Conservation (phyloP, 2,329 filamentous ascomycete genomes). For the Monilinia fructicola region DNA sequence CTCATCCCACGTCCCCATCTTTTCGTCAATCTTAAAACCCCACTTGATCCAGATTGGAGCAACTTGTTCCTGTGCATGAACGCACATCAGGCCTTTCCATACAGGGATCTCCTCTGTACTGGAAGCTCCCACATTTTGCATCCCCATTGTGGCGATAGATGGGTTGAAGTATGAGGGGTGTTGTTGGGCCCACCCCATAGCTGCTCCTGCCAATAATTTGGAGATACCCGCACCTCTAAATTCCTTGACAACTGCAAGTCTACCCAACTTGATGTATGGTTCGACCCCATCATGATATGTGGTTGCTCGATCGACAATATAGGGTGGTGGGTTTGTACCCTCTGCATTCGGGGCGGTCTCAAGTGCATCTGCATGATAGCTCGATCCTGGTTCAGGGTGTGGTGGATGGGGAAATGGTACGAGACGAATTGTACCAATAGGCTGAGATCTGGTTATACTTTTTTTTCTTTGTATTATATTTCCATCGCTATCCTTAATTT, state of each 20-base stretch:
- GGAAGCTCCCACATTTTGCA: constrained; percentile 46
- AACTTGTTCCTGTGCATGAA: constrained; percentile 74
- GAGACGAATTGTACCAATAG: constrained; percentile 52
- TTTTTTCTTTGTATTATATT: constrained; percentile 46
- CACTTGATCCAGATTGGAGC: constrained; percentile 65
- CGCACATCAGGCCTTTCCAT: constrained; percentile 75
- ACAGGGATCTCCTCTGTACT: constrained; percentile 47
- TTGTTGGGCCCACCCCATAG: constrained; percentile 63
- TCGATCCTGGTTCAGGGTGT: constrained; percentile 54
- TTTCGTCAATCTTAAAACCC: constrained; percentile 73
- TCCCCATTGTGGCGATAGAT: constrained; percentile 45
- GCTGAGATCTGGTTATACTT: constrained; percentile 43
- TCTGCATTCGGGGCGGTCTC: constrained; percentile 23
- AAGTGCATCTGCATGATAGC: constrained; percentile 31
- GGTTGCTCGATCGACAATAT: constrained; percentile 42
- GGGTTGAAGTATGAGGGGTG: constrained; percentile 58
- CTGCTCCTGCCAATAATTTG: constrained; percentile 63
- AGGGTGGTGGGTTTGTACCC: constrained; percentile 26
- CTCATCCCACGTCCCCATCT: constrained; percentile 76
- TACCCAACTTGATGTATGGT: constrained; percentile 79
- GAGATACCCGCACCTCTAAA: constrained; percentile 58
- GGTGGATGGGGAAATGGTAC: constrained; percentile 54
- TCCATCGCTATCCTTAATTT: constrained; percentile 47
- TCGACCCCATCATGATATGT: constrained; percentile 61
- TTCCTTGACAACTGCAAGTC: constrained; percentile 67